Evolutionary conservation across 2,329 filamentous ascomycete genomes (phyloP), one percentile per base, ranked within the genome.

Genomic region (Clarireedia homoeocarpa): DNA sequence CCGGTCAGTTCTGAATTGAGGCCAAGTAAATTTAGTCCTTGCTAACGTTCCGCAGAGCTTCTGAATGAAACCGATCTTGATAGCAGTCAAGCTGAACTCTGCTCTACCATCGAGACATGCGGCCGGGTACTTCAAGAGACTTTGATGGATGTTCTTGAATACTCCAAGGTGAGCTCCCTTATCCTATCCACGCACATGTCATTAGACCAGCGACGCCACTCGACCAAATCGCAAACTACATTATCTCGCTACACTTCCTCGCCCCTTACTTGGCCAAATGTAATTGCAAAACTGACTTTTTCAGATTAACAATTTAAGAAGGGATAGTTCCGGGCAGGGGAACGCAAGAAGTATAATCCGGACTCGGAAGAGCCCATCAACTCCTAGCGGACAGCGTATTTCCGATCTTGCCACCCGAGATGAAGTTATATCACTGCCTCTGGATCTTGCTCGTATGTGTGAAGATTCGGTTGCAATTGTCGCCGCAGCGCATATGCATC

Each of bases 111-210:
- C 10, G 45, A 49, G 30, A 53, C 48, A 14, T 59, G 57, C 39
- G 57, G 54, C 5, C 54, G 53, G 38, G 50, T 56, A 9, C 57
- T 69, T 2, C 62, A 68, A 15, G 59, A 69, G 47, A 69, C 66
- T 6, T 58, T 69, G 15, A 66, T 67, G 48, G 63, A 68, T 46
- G 63, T 69, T 20, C 63, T 69, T 9, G 66, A 69, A 53, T 74
- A 70, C 63, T 67, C 76, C 42, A 80, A 81, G 59, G 76, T 83
- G 66, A 15, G 36, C 17, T 44, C 44, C n/a, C 5, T 15, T 34
- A 38, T 20, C 20, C 20, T 20, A 20, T 20, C 20, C 20, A 2
- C 20, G 20, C 20, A 20, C 20, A 20, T 20, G 20, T 45, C 2
- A 4, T 39, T 10, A 40, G 12, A 40, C 6, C n/a, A 15, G 17